These are phyloP conservation scores for Neurospora intermedia DNA, from an alignment of 495 filamentous ascomycete genomes.

Conservation along the genomic window DNA sequence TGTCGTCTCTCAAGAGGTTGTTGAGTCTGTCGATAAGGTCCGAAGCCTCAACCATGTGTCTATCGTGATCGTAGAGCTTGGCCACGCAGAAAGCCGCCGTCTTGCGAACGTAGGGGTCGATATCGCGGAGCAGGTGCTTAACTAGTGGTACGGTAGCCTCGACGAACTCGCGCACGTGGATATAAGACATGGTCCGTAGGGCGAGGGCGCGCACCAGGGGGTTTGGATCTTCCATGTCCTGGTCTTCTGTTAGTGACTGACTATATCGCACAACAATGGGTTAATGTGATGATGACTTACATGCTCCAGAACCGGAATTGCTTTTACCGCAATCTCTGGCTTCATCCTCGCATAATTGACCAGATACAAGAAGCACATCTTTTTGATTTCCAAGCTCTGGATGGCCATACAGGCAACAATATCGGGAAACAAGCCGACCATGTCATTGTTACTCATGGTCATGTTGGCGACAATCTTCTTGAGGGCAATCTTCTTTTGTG, in stretches of 20 bases:
- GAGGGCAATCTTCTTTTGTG: constrained; percentile 93
- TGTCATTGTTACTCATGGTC: constrained; percentile 99
- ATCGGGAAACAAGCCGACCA: constrained; percentile 94
- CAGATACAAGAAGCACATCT: constrained; percentile 98
- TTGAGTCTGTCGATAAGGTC: constrained; percentile 92
- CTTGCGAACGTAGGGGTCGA: constrained; percentile 94
- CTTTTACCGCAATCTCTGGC: constrained; percentile 87
- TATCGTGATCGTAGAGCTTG: constrained; percentile 95
- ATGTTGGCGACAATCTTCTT: constrained; percentile 99
- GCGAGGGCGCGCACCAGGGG: constrained; percentile 89
- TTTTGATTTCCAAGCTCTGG: constrained; percentile 94
- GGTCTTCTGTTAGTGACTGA: constrained; percentile 7
- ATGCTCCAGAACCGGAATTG: constrained; percentile 74
- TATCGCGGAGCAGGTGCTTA: constrained; percentile 72
- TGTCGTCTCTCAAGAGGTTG: constrained; percentile 82
- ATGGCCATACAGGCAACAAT: constrained; percentile 92
- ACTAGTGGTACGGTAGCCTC: constrained; percentile 79
- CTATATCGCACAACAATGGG: neutral
- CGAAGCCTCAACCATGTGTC: constrained; percentile 75
- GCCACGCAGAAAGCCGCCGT: constrained; percentile 94
- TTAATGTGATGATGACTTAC: constrained; percentile 36
- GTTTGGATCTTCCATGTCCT: constrained; percentile 94
- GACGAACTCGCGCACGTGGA: constrained; percentile 94
- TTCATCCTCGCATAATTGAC: constrained; percentile 96
- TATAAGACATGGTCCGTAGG: constrained; percentile 90